Evolutionary conservation across 164 flowering plant genomes (phyloP).

Genomic region (Tetrastigma voinierianum): DNA sequence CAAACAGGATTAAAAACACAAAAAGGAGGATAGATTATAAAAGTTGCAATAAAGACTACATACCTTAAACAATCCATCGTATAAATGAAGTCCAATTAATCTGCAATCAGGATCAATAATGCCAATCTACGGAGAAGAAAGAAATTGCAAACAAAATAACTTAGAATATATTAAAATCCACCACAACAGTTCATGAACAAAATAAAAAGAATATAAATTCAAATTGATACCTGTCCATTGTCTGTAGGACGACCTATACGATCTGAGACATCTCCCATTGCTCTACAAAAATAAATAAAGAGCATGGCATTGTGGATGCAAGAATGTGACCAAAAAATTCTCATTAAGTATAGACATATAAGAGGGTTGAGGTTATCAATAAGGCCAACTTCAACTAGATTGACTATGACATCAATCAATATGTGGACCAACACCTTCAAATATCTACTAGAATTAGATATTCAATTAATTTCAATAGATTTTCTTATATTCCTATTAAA

Average conservation of each 20-base stretch:
- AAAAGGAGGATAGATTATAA: background rate
- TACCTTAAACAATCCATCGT: slow-evolving; percentile 98
- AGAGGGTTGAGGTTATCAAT: too few relatives aligned
- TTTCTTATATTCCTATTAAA: too few relatives aligned
- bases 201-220: background rate
- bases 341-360: too few relatives aligned
- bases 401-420: too few relatives aligned
- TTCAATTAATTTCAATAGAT: too few relatives aligned
- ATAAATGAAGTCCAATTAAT: slow-evolving; percentile 94
- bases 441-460: too few relatives aligned
- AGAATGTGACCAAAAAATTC: too few relatives aligned
- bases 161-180: background rate
- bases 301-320: background rate
- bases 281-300: slow-evolving; percentile 50
- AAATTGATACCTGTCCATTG: slow-evolving; percentile 79
- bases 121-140: slow-evolving; percentile 68
- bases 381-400: too few relatives aligned
- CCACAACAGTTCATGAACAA: slow-evolving; percentile 1
- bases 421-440: too few relatives aligned
- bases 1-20: background rate
- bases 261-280: slow-evolving; percentile 98
- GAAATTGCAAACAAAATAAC: background rate
- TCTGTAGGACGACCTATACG: slow-evolving; percentile 98
- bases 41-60: slow-evolving; percentile 5
- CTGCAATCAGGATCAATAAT: slow-evolving; percentile 98